Evolutionary conservation across 768 basidiomycete species (phyloP).

Genomic region (Amanita inopinata): DNA sequence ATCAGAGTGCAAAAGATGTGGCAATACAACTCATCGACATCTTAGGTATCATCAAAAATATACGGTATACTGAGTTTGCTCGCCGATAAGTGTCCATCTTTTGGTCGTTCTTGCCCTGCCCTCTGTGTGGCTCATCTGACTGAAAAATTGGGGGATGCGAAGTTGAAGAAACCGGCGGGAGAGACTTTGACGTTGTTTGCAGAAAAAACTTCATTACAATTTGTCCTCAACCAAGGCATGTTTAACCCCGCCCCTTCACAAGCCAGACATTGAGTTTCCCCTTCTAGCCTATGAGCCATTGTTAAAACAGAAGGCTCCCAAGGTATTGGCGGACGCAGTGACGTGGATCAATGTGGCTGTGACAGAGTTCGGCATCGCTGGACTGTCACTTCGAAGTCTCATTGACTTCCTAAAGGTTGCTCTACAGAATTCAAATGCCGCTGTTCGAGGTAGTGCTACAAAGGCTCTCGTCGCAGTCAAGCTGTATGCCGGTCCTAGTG

Average conservation of each 20-base stretch:
- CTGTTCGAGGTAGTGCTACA: constrained; percentile 89
- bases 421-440: constrained; percentile 88
- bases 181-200: constrained; percentile 78
- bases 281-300: constrained; percentile 81
- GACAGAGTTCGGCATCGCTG: constrained; percentile 85
- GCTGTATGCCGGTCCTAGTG: constrained; percentile 85
- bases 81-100: constrained; percentile 71
- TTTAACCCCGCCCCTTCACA: not conserved
- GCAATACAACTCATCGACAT: constrained; percentile 5
- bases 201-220: constrained; percentile 90
- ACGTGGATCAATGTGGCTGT: constrained; percentile 82
- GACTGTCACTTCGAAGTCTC: constrained; percentile 70
- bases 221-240: constrained; percentile 86
- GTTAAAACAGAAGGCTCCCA: constrained; percentile 93
- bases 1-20: not conserved
- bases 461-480: constrained; percentile 87
- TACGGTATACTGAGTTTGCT: constrained; percentile 69
- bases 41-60: constrained; percentile 81
- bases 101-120: constrained; percentile 79
- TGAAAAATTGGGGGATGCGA: constrained; percentile 94
- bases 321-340: constrained; percentile 87
- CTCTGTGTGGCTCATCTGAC: constrained; percentile 72
- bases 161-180: constrained; percentile 92
- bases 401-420: constrained; percentile 87
- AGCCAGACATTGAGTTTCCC: constrained; percentile 7